Evolutionary conservation across 768 basidiomycete genomes (phyloP), one percentile per base, ranked within the genome.

Genomic region (Pleurotus eryngii): DNA sequence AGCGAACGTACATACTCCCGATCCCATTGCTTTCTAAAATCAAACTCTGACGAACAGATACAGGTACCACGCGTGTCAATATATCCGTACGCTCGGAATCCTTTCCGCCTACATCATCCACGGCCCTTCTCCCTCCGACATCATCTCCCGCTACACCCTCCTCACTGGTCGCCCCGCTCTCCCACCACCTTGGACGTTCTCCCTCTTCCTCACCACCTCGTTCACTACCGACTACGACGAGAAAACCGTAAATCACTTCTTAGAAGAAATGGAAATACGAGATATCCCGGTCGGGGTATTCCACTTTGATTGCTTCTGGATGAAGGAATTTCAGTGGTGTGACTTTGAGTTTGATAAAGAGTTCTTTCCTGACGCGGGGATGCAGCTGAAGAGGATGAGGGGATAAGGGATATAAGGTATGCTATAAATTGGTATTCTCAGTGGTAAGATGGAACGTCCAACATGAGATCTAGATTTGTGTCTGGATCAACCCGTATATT

Each of bases 101-200:
- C 57, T 70, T 70, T 60, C 77, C 63, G 67, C 75, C 63, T 69
- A 71, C 57, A 63, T 81, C 54, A 76, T 81, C 55, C 70, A 76
- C 43, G 79, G 79, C 1, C 69, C 71, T 2, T 62, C 66, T 11
- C 72, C 69, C 11, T 58, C 60, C 30, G 57, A 66, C 15, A 65
- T 75, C 14, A 66, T 75, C 43, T 48, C 70, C 35, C 62, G 68
- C 1, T 76, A 75, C 57, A 73, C 74, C 6, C 57, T 67, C 7
- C 59, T 76, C 12, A 74, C 70, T n/a, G 75, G 75, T 12, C 71
- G 73, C 12, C 74, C 76, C 27, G 73, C 72, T 2, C 71, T 81
- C 15, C 79, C 79, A 9, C 79, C 79, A 11, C 68, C 74, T 0
- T 80, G 79, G 78, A 73, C 78, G 4, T 81, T 78, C 63, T 75